A percentile compares a stretch with the other conserved stretches of the same genome.
Conservation (phyloP, 805 yeast species). For the Zygotorulaspora florentina region DNA sequence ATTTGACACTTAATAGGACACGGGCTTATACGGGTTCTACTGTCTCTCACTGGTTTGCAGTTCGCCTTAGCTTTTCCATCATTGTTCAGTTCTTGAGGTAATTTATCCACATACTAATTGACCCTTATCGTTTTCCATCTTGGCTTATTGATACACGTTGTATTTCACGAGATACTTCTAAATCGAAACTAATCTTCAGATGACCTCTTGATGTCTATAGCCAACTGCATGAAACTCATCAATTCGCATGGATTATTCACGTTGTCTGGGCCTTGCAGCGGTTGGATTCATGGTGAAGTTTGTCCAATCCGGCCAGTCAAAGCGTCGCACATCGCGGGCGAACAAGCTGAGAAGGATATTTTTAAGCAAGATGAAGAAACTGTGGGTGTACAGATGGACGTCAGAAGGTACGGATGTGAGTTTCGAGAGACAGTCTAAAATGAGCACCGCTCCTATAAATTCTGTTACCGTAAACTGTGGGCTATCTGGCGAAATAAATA, state of each 20-base stretch:
- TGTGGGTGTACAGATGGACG: too few species aligned
- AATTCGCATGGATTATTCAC: not conserved
- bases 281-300: not conserved
- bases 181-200: not conserved
- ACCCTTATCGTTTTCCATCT: conserved; percentile 99
- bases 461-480: too few species aligned
- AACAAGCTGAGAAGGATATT: too few species aligned
- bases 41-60: too few species aligned
- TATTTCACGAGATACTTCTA: not conserved
- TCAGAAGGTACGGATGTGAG: not conserved
- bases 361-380: too few species aligned
- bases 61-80: too few species aligned
- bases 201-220: not conserved
- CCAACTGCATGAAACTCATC: not conserved
- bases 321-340: too few species aligned
- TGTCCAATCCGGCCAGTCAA: too few species aligned
- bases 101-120: conserved; percentile 75
- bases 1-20: too few species aligned
- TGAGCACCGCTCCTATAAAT: not conserved
- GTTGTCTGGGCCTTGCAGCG: conserved; percentile 1
- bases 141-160: conserved; percentile 39
- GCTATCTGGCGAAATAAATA: too few species aligned
- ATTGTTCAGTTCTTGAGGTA: not conserved
- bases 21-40: not conserved
- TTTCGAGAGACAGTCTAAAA: not conserved